These are phyloP conservation scores for Fusarium pseudonygamai DNA, from an alignment of 2,329 filamentous ascomycete genomes.

Conservation along the genomic window DNA sequence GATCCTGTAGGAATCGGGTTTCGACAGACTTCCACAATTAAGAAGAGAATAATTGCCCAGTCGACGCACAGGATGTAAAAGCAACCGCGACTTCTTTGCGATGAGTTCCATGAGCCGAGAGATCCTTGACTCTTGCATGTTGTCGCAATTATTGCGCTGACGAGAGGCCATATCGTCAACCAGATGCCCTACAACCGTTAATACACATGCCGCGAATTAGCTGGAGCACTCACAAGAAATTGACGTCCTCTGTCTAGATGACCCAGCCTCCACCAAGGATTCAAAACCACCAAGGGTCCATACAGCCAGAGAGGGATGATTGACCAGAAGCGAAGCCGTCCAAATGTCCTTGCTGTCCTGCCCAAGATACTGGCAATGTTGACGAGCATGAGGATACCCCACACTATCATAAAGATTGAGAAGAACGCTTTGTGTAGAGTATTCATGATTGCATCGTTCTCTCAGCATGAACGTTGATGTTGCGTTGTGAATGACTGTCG, in stretches of 20 bases:
- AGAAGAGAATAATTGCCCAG: neutral
- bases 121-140: neutral
- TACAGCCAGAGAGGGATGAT: conserved; percentile 1
- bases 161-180: conserved; percentile 9
- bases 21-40: conserved; percentile 8
- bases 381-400: neutral
- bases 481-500: neutral
- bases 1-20: conserved; percentile 7
- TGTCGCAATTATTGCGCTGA: neutral
- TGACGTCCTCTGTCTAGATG: neutral
- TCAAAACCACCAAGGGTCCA: neutral
- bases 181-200: neutral
- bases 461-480: neutral
- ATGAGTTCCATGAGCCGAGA: neutral
- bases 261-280: neutral
- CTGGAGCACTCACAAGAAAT: neutral
- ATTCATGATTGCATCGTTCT: neutral
- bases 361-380: neutral
- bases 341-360: neutral
- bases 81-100: neutral
- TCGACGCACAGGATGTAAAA: conserved; percentile 20
- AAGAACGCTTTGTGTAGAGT: conserved; percentile 14
- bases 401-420: conserved; percentile 12
- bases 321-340: conserved; percentile 9
- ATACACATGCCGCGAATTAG: fast-evolving